Percentiles rank a stretch among this genome's conserved stretches.
These are phyloP conservation scores for Blastobotrys peoriensis DNA, from an alignment of 805 yeast species.

Conservation along the genomic window DNA sequence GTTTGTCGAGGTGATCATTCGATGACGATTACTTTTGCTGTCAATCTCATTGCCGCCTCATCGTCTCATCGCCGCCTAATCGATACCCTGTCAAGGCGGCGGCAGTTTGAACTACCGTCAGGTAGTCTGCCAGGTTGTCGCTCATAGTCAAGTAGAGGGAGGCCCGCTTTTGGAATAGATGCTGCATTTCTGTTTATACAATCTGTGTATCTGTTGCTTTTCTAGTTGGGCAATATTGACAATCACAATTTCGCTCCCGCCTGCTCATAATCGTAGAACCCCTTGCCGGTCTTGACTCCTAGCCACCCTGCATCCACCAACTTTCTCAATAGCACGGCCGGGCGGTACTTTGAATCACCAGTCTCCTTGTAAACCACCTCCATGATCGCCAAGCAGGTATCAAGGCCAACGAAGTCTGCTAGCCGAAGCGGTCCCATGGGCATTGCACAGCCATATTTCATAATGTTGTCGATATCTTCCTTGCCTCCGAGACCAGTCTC, in stretches of 20 bases:
- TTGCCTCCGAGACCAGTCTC: conserved; percentile 37
- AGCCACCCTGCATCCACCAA: conserved; percentile 39
- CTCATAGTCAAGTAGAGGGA: no score
- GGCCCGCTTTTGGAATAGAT: no score
- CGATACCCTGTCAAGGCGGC: no score
- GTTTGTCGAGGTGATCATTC: no score
- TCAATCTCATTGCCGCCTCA: no score
- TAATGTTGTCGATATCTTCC: conserved; percentile 39
- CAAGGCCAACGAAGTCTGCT: conserved; percentile 40
- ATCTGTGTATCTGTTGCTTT: neutral
- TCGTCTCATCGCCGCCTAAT: no score
- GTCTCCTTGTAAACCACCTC: conserved; percentile 35
- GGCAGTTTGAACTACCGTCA: no score
- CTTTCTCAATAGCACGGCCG: conserved; percentile 32
- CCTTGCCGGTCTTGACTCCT: conserved; percentile 37
- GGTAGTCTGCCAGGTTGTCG: no score
- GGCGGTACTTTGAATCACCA: conserved; percentile 38
- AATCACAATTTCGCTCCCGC: conserved; percentile 6
- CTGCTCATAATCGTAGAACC: conserved; percentile 35
- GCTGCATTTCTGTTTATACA: no score
- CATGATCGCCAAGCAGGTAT: conserved; percentile 38
- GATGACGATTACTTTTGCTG: no score
- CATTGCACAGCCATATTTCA: conserved; percentile 42
- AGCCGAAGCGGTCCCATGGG: conserved; percentile 41
- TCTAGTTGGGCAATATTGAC: neutral